Evolutionary conservation across 495 filamentous ascomycete species (phyloP).

Genomic region (Penicillium robsamsonii): DNA sequence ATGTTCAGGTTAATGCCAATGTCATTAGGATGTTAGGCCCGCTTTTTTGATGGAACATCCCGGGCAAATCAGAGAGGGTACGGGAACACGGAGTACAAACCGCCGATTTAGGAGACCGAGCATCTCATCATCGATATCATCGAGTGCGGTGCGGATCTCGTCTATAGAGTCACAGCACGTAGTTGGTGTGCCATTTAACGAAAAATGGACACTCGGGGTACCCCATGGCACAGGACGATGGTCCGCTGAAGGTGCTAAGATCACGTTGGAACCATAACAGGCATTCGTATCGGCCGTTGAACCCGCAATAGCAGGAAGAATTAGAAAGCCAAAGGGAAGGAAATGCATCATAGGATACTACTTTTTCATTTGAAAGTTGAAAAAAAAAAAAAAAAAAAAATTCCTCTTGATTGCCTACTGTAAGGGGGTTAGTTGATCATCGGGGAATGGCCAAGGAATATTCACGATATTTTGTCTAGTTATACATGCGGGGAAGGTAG

Average conservation of each 20-base stretch:
- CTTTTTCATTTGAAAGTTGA: too few relatives aligned
- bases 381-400: too few relatives aligned
- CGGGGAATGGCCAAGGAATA: neutral
- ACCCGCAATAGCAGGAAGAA: neutral
- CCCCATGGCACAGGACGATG: conserved; percentile 8
- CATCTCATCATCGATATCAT: conserved; percentile 2
- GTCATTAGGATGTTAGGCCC: neutral
- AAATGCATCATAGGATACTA: neutral
- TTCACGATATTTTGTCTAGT: neutral
- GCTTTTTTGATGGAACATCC: too few relatives aligned
- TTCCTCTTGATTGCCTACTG: neutral
- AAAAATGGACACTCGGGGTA: conserved; percentile 10
- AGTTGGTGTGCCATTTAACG: conserved; percentile 5
- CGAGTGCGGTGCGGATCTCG: conserved; percentile 3
- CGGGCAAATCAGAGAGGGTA: neutral
- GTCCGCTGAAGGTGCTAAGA: conserved; percentile 2
- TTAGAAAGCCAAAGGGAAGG: neutral
- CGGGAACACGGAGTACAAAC: neutral
- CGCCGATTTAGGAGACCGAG: neutral
- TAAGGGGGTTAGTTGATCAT: neutral
- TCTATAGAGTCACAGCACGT: conserved; percentile 8
- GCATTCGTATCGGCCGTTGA: neutral
- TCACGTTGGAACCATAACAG: conserved; percentile 4
- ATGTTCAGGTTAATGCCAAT: neutral
- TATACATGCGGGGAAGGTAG: conserved; percentile 23